Conservation (phyloP, 345 rosid species). For the Salix purpurea region DNA sequence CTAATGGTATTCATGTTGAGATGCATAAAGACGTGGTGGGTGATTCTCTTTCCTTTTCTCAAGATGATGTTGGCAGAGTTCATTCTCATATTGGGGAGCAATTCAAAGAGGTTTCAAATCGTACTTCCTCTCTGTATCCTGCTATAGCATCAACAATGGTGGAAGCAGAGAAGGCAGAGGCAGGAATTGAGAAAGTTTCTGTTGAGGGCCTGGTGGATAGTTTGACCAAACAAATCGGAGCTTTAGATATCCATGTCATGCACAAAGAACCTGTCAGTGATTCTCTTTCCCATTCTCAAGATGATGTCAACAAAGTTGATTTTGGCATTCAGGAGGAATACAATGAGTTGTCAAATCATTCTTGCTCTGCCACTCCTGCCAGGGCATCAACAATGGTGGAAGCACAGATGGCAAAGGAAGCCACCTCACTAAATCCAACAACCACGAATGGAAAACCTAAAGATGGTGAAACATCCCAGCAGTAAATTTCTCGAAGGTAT, state of each 20-base stretch:
- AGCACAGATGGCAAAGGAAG: background rate
- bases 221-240: constrained; percentile 15
- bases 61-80: background rate
- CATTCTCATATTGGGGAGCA: background rate
- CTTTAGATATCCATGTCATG: constrained; percentile 2
- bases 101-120: constrained; percentile 7
- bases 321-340: constrained; percentile 1
- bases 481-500: constrained; percentile 8
- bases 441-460: background rate
- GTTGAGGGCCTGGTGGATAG: constrained; percentile 18
- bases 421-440: background rate
- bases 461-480: background rate
- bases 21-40: background rate
- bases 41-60: background rate
- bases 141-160: background rate
- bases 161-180: background rate
- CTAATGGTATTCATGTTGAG: constrained; percentile 6
- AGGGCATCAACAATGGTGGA: background rate
- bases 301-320: background rate
- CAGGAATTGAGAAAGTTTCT: constrained; percentile 8
- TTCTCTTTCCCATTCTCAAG: background rate
- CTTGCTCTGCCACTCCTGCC: background rate
- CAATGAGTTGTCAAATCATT: constrained; percentile 4
- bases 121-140: background rate
- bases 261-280: constrained; percentile 2